Conservation (phyloP, 2,329 filamentous ascomycete species). For the Stagonosporopsis vannaccii region DNA sequence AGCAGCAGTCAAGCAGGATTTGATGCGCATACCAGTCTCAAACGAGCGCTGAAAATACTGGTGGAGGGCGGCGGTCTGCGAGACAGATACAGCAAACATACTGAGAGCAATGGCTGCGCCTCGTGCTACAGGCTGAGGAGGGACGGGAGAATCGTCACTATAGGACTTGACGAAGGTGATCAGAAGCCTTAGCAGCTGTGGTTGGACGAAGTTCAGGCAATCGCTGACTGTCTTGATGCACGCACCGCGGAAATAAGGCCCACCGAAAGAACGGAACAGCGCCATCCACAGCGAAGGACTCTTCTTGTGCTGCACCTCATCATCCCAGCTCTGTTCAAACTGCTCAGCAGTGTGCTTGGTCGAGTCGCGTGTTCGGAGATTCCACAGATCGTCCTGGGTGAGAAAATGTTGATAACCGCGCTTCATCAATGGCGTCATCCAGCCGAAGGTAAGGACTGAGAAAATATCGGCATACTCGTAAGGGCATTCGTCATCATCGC, state of each 20-base stretch:
- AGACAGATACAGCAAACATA: slow-evolving; percentile 88
- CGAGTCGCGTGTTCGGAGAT: slow-evolving; percentile 79
- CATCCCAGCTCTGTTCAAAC: slow-evolving; percentile 78
- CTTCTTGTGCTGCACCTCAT: slow-evolving; percentile 75
- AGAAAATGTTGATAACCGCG: slow-evolving; percentile 90
- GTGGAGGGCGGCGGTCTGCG: slow-evolving; percentile 89
- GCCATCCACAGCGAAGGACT: slow-evolving; percentile 86
- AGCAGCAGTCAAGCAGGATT: slow-evolving; percentile 84
- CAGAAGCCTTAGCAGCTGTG: slow-evolving; percentile 83
- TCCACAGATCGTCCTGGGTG: slow-evolving; percentile 96
- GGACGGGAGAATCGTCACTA: slow-evolving; percentile 60
- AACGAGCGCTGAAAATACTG: slow-evolving; percentile 98
- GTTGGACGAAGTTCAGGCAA: slow-evolving; percentile 84
- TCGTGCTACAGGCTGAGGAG: slow-evolving; percentile 73
- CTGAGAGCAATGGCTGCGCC: slow-evolving; percentile 86
- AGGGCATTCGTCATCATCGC: slow-evolving; percentile 74
- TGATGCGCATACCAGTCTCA: slow-evolving; percentile 95
- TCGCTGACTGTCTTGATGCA: slow-evolving; percentile 92
- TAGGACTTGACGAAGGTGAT: slow-evolving; percentile 89
- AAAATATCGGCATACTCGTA: slow-evolving; percentile 94
- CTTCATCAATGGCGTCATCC: slow-evolving; percentile 99
- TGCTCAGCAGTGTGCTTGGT: slow-evolving; percentile 74
- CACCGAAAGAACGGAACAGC: slow-evolving; percentile 82
- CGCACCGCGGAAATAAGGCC: slow-evolving; percentile 80
- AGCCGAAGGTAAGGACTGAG: slow-evolving; percentile 90